Evolutionary conservation across 805 yeast species (phyloP).

Genomic region (Saccharomycopsis sp.): DNA sequence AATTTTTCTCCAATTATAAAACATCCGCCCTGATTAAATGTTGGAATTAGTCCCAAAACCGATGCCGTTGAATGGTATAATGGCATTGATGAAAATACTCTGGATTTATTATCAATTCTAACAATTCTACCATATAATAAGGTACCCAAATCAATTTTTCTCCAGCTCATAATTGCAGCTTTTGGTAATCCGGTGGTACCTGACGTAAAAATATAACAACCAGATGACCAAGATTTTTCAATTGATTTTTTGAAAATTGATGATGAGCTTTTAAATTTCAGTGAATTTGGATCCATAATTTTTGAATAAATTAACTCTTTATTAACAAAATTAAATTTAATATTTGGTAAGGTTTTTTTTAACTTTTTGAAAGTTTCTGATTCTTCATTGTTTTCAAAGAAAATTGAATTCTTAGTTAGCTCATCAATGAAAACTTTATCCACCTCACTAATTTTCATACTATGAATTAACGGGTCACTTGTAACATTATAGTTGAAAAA

Average conservation of each 20-base stretch:
- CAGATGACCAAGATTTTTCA: conserved; percentile 52
- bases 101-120: conserved; percentile 42
- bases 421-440: conserved; percentile 65
- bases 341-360: conserved; percentile 25
- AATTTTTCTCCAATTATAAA: conserved; percentile 73
- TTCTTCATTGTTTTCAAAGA: conserved; percentile 19
- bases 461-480: conserved; percentile 69
- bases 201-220: conserved; percentile 74
- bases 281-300: conserved; percentile 31
- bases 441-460: conserved; percentile 59
- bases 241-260: conserved; percentile 44
- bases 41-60: conserved; percentile 69
- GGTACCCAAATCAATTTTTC: conserved; percentile 67
- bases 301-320: conserved; percentile 36
- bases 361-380: conserved; percentile 29
- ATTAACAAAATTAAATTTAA: conserved; percentile 39
- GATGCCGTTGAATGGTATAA: conserved; percentile 93
- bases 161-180: conserved; percentile 89
- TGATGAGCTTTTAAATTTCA: conserved; percentile 45
- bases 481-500: conserved; percentile 72
- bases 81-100: conserved; percentile 88
- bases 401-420: conserved; percentile 44
- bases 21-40: conserved; percentile 57
- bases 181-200: conserved; percentile 95
- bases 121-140: conserved; percentile 59